Evolutionary conservation across 176 grass and related monocot genomes (phyloP), one percentile per base, ranked within the genome.

Genomic region (Aegilops bicornis): DNA sequence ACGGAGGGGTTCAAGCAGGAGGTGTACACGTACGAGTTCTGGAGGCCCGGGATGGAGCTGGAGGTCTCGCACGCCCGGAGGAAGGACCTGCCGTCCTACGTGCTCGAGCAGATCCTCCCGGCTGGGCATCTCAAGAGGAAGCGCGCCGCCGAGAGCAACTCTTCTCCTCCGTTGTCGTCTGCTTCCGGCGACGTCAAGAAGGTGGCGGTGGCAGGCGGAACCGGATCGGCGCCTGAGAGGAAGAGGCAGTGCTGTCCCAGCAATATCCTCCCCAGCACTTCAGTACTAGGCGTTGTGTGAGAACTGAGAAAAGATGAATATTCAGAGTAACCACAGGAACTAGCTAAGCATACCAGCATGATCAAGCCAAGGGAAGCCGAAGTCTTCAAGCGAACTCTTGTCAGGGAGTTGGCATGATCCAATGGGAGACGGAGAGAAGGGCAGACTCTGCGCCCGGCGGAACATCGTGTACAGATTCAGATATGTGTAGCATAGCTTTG

Each of bases 1-100:
- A 79, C 84, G 42, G 88, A 92, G 3, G 95, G 85, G 76, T 98
- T 98, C 80, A 85, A 52, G 76, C 71, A 82, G 69, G 82, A 89
- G 72, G 83, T 98, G 23, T 88, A 91, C 82, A 89, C 45, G 76
- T 98, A 95, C 80, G 47, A 84, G 52, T 93, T 90, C 76, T 98
- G 91, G 93, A 92, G 94, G 61, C 80, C 89, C 8, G 87, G 92
- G 6, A 90, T 98, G 91, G 89, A 89, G 39, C 16, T 98, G 66
- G 87, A 64, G 64, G 85, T 98, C 23, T 87, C 81, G 78, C 89
- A 93, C 89, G 76, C 95, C 59, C 87, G 91, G 3, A 88, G 93
- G 62, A 98, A 85, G 54, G 77, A 92, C 52, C 87, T 95, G 84
- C 95, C 95, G 43, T 24, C 89, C 40, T 93, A 91, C 69, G 93